Percentiles rank a stretch among this genome's conserved stretches.
Evolutionary conservation across 441 rosid genomes (phyloP).

Genomic region (Biscutella laevigata): DNA sequence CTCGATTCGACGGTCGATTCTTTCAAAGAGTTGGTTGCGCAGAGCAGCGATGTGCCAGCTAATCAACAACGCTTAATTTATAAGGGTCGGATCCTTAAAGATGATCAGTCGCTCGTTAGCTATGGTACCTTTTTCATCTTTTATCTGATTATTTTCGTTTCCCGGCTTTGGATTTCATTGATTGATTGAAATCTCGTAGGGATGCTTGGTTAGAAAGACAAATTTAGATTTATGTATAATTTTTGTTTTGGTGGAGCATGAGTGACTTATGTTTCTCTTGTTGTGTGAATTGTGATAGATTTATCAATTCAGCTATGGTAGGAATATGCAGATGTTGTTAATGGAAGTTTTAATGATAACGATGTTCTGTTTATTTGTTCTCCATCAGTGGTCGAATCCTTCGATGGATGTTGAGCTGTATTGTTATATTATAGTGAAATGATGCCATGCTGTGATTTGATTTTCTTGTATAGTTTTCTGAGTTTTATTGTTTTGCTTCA

Average conservation of each 20-base stretch:
- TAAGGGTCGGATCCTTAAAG: slow-evolving; percentile 71
- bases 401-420: neutral
- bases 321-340: neutral
- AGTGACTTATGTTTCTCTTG: neutral
- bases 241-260: neutral
- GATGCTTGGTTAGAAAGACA: neutral
- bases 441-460: neutral
- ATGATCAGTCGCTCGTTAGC: slow-evolving; percentile 49
- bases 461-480: neutral
- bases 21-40: slow-evolving; percentile 52
- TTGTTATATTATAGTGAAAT: neutral
- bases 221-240: neutral
- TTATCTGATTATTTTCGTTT: neutral
- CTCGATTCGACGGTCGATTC: slow-evolving; percentile 47
- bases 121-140: slow-evolving; percentile 35
- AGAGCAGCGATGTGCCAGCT: slow-evolving; percentile 51
- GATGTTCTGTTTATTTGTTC: neutral
- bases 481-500: neutral
- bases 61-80: slow-evolving; percentile 69
- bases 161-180: slow-evolving; percentile 4
- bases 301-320: neutral
- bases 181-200: neutral
- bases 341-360: neutral
- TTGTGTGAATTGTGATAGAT: neutral
- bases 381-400: neutral